Evolutionary conservation across 2,329 filamentous ascomycete genomes (phyloP).

Genomic region (Lachnellula arida): DNA sequence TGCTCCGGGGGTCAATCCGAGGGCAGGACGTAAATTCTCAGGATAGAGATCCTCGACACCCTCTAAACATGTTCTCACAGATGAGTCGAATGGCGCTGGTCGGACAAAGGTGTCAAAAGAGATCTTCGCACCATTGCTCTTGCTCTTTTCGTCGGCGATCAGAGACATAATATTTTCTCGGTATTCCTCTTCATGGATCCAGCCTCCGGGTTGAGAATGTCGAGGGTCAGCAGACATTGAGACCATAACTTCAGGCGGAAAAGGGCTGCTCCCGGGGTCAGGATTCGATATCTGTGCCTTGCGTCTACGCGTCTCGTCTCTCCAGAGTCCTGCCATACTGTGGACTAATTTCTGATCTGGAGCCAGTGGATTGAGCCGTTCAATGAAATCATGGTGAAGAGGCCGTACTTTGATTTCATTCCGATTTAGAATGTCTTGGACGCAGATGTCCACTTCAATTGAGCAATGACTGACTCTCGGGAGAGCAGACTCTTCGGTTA

Average conservation of each 20-base stretch:
- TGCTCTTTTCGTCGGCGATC: conserved; percentile 57
- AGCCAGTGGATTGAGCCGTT: conserved; percentile 59
- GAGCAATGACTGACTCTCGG: conserved; percentile 82
- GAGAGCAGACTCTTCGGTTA: conserved; percentile 59
- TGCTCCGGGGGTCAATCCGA: conserved; percentile 33
- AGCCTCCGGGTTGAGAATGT: conserved; percentile 67
- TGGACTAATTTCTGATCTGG: conserved; percentile 77
- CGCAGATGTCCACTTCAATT: conserved; percentile 84
- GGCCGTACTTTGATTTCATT: conserved; percentile 67
- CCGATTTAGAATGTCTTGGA: conserved; percentile 83
- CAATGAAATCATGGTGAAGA: conserved; percentile 83
- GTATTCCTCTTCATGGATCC: conserved; percentile 91
- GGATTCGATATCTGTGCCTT: conserved; percentile 64
- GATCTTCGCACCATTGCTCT: conserved; percentile 39
- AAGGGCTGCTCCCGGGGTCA: conserved; percentile 66
- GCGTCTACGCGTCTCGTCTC: conserved; percentile 76
- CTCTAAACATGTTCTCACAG: conserved; percentile 71
- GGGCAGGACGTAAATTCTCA: conserved; percentile 50
- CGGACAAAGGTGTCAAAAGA: conserved; percentile 65
- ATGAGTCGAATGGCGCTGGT: conserved; percentile 46
- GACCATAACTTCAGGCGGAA: conserved; percentile 73
- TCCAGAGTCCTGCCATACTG: conserved; percentile 93
- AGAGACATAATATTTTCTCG: conserved; percentile 59
- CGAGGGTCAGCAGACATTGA: conserved; percentile 85
- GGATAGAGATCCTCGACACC: conserved; percentile 87